phyloP scores from a whole-genome alignment of 2,329 filamentous ascomycete species.

The Epichloe sylvatica region DNA sequence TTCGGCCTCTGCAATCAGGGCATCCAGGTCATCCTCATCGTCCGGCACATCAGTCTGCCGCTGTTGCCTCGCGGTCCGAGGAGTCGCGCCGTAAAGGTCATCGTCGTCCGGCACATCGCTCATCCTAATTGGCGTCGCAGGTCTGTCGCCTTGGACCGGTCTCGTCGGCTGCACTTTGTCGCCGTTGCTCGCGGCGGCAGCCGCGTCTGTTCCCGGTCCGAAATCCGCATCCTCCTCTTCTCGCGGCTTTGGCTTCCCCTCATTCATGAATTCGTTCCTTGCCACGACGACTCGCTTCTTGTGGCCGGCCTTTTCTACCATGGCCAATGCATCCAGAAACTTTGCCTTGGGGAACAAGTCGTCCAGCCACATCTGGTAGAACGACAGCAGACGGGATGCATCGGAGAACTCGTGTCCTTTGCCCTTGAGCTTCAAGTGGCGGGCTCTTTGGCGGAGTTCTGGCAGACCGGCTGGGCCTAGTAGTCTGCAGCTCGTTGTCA shows the following conservation, averaged over 20 bases:
- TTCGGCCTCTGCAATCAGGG: conserved; percentile 37
- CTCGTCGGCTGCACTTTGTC: conserved; percentile 17
- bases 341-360: conserved; percentile 90
- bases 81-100: conserved; percentile 43
- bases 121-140: conserved; percentile 14
- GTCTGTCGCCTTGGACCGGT: conserved; percentile 4
- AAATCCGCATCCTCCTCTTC: conserved; percentile 22
- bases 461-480: conserved; percentile 74
- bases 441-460: conserved; percentile 58
- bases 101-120: conserved; percentile 24
- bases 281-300: conserved; percentile 62
- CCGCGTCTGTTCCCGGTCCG: conserved; percentile 9
- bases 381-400: conserved; percentile 63
- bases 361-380: conserved; percentile 95
- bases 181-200: conserved; percentile 6
- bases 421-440: conserved; percentile 67
- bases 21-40: conserved; percentile 39
- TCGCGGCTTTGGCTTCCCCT: conserved; percentile 42
- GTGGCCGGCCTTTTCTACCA: conserved; percentile 90
- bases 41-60: conserved; percentile 19
- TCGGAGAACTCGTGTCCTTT: conserved; percentile 96
- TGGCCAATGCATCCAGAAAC: conserved; percentile 75
- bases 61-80: conserved; percentile 13
- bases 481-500: conserved; percentile 37
- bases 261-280: conserved; percentile 72